Conservation (phyloP, 768 basidiomycete species). For the Rhodotorula toruloides region DNA sequence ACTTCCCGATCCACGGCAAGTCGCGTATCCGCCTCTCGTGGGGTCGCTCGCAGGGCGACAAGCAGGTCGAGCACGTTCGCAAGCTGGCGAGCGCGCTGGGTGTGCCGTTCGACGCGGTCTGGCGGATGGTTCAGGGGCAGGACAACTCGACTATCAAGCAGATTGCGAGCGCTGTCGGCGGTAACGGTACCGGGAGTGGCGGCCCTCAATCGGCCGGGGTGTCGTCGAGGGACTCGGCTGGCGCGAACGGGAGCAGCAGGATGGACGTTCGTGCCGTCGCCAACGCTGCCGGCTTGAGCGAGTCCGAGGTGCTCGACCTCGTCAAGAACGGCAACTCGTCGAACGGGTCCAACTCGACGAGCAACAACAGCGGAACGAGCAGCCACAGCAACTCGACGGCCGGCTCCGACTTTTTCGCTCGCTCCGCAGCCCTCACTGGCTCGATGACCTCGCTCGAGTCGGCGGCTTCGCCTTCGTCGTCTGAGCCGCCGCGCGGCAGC, state of each 20-base stretch:
- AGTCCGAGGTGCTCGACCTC: slow-evolving; percentile 37
- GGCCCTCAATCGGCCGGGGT: background rate
- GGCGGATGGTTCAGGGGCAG: slow-evolving; percentile 43
- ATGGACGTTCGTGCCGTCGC: slow-evolving; percentile 39
- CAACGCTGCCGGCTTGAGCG: slow-evolving; percentile 35
- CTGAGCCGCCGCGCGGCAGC: background rate
- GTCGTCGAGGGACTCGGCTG: background rate
- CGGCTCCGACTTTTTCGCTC: slow-evolving; percentile 22
- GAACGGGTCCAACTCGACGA: background rate
- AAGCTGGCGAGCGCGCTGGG: slow-evolving; percentile 41
- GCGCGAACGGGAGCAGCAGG: background rate
- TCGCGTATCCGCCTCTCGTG: slow-evolving; percentile 76
- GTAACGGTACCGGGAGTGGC: background rate
- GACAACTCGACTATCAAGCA: slow-evolving; percentile 43
- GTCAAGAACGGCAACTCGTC: slow-evolving; percentile 19
- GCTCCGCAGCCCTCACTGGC: background rate
- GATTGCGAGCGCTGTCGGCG: slow-evolving; percentile 39
- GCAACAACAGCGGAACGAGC: background rate
- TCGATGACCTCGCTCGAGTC: background rate
- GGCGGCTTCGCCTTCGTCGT: background rate
- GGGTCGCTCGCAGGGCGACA: slow-evolving; percentile 69
- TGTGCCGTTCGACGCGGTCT: slow-evolving; percentile 42
- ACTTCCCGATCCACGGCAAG: slow-evolving; percentile 87
- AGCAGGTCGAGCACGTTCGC: slow-evolving; percentile 43
- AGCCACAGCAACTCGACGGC: background rate